Conservation (phyloP, 1,284 basidiomycete genomes). For the Ganoderma multipileum region DNA sequence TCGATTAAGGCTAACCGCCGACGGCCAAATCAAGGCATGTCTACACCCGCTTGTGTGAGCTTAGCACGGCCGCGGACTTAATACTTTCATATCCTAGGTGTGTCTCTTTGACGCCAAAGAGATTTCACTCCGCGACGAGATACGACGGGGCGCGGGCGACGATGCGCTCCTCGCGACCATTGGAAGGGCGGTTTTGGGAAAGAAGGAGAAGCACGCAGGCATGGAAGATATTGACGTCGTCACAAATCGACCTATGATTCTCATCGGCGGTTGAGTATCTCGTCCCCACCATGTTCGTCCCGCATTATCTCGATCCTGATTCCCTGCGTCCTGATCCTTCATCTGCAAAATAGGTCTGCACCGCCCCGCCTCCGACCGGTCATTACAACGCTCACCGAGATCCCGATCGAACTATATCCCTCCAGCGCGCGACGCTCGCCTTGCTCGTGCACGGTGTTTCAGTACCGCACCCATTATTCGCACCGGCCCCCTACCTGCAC, state of each 20-base stretch:
- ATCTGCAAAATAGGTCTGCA: constrained; percentile 26
- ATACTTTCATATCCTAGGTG: constrained; percentile 56
- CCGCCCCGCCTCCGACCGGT: constrained; percentile 24
- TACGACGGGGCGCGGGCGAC: constrained; percentile 72
- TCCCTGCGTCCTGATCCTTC: constrained; percentile 25
- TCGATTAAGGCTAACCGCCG: constrained; percentile 83
- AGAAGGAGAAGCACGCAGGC: constrained; percentile 85
- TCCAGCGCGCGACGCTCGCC: constrained; percentile 18
- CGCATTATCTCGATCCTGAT: constrained; percentile 34
- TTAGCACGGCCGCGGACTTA: constrained; percentile 6
- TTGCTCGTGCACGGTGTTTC: constrained; percentile 28
- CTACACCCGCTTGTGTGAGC: not conserved
- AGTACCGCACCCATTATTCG: constrained; percentile 24
- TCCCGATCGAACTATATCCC: constrained; percentile 14
- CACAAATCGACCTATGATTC: constrained; percentile 87
- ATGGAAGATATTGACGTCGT: constrained; percentile 83
- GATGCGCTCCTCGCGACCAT: constrained; percentile 70
- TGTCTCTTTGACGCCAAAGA: constrained; percentile 90
- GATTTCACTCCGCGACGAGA: constrained; percentile 79
- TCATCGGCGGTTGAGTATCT: constrained; percentile 85
- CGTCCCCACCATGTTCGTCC: constrained; percentile 34
- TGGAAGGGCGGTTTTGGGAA: constrained; percentile 70
- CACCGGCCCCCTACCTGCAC: constrained; percentile 26
- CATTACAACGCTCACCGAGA: constrained; percentile 25
- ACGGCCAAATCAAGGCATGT: constrained; percentile 87